Evolutionary conservation across 495 filamentous ascomycete genomes (phyloP).

Genomic region (Aspergillus incahuasiensis): DNA sequence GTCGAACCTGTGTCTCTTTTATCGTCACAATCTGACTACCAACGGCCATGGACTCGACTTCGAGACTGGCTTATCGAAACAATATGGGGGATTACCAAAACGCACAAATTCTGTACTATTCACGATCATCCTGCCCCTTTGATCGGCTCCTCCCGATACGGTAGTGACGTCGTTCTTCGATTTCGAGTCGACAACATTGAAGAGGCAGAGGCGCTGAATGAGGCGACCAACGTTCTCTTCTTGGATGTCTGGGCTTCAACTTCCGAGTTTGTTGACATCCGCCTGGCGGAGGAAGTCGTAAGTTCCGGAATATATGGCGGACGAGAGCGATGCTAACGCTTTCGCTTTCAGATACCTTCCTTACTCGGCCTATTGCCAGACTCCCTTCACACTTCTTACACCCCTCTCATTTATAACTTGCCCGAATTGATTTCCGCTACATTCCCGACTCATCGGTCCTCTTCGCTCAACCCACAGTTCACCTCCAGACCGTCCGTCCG

Average conservation of each 20-base stretch:
- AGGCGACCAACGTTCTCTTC: slow-evolving; percentile 69
- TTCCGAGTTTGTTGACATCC: slow-evolving; percentile 79
- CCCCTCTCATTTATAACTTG: slow-evolving; percentile 74
- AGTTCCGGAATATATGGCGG: slow-evolving; percentile 17
- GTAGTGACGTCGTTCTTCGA: slow-evolving; percentile 77
- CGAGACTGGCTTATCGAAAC: slow-evolving; percentile 61
- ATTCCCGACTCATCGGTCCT: slow-evolving; percentile 50
- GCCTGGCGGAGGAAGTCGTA: slow-evolving; percentile 73
- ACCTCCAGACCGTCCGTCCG: slow-evolving; percentile 32
- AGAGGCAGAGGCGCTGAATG: slow-evolving; percentile 68
- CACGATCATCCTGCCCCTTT: slow-evolving; percentile 33
- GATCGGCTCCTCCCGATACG: slow-evolving; percentile 62
- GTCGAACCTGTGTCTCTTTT: slow-evolving; percentile 34
- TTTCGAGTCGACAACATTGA: slow-evolving; percentile 70
- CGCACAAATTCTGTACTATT: slow-evolving; percentile 9
- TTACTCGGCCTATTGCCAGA: slow-evolving; percentile 75
- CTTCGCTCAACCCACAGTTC: slow-evolving; percentile 25
- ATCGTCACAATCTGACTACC: slow-evolving; percentile 26
- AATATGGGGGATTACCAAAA: slow-evolving; percentile 53
- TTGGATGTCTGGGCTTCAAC: slow-evolving; percentile 90
- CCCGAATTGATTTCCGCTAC: slow-evolving; percentile 71
- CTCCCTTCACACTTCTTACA: slow-evolving; percentile 68
- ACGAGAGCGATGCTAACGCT: not conserved
- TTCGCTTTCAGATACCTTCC: slow-evolving; percentile 54
- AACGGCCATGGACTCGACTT: slow-evolving; percentile 48